phyloP scores from a whole-genome alignment of 2,329 filamentous ascomycete species.

The Fusarium oligoseptatum region DNA sequence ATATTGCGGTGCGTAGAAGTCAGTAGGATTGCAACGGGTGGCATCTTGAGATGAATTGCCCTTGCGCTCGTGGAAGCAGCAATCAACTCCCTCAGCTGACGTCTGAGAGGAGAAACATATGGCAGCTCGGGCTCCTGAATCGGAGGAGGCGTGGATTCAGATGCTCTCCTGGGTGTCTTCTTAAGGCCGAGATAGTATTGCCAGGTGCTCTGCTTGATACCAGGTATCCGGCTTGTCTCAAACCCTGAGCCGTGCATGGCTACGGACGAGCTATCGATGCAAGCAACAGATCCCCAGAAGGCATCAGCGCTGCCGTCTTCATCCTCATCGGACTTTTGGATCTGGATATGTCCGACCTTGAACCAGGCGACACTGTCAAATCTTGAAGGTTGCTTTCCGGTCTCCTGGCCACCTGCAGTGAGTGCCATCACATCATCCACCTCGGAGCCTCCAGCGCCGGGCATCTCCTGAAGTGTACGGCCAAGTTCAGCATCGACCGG shows the following conservation, averaged over 20 bases:
- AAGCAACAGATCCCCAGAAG: constrained; percentile 87
- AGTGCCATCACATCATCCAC: constrained; percentile 78
- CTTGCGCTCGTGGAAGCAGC: constrained; percentile 89
- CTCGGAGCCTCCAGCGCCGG: constrained; percentile 68
- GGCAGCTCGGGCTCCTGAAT: constrained; percentile 61
- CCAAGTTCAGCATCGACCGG: constrained; percentile 89
- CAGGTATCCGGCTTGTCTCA: constrained; percentile 83
- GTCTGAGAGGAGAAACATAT: constrained; percentile 71
- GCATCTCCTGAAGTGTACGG: constrained; percentile 82
- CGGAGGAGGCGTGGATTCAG: constrained; percentile 55
- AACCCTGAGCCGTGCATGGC: constrained; percentile 94
- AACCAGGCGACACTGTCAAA: constrained; percentile 88
- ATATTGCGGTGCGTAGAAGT: constrained; percentile 94
- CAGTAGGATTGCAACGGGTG: constrained; percentile 87
- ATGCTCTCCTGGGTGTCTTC: constrained; percentile 66
- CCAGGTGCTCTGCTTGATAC: constrained; percentile 83
- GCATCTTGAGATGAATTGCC: constrained; percentile 88
- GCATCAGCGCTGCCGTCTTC: constrained; percentile 74
- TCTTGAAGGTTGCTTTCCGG: constrained; percentile 46
- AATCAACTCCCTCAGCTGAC: constrained; percentile 85
- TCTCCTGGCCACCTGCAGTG: constrained; percentile 56
- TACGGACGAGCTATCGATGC: constrained; percentile 87
- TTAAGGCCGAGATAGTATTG: constrained; percentile 89
- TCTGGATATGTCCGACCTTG: constrained; percentile 81
- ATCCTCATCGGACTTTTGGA: constrained; percentile 65